These are phyloP conservation scores for Fusarium heterosporum DNA, from an alignment of 2,329 filamentous ascomycete genomes.

Conservation along the genomic window DNA sequence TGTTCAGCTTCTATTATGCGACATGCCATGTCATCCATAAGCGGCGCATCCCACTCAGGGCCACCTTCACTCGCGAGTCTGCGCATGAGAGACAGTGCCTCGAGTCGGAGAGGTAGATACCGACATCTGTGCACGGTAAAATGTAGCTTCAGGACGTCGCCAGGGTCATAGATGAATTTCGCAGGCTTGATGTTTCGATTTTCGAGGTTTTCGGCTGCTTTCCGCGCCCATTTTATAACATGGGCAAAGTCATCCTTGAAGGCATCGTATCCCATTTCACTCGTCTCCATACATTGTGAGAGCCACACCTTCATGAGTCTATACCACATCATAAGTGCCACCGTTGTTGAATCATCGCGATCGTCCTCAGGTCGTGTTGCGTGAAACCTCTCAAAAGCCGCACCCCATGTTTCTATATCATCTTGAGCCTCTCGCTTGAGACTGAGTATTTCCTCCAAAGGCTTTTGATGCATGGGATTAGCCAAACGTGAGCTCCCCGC, in stretches of 20 bases:
- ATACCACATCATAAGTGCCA: constrained; percentile 50
- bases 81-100: constrained; percentile 51
- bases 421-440: constrained; percentile 40
- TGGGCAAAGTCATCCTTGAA: constrained; percentile 47
- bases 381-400: constrained; percentile 41
- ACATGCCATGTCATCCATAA: constrained; percentile 49
- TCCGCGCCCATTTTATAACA: constrained; percentile 47
- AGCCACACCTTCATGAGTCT: constrained; percentile 52
- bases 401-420: constrained; percentile 48
- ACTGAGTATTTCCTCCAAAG: constrained; percentile 31
- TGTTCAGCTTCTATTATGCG: constrained; percentile 56
- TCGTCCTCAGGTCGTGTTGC: background rate
- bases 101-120: constrained; percentile 50
- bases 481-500: constrained; percentile 46
- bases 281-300: constrained; percentile 43
- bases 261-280: constrained; percentile 53
- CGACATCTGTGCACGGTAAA: constrained; percentile 56
- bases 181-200: background rate
- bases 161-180: constrained; percentile 58
- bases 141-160: constrained; percentile 54
- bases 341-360: constrained; percentile 13
- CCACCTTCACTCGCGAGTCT: constrained; percentile 50
- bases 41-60: constrained; percentile 52
- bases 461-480: constrained; percentile 13
- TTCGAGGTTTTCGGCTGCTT: constrained; percentile 20